These are phyloP conservation scores for Senecio squalidus DNA, from an alignment of 140 eudicot species.

Conservation along the genomic window DNA sequence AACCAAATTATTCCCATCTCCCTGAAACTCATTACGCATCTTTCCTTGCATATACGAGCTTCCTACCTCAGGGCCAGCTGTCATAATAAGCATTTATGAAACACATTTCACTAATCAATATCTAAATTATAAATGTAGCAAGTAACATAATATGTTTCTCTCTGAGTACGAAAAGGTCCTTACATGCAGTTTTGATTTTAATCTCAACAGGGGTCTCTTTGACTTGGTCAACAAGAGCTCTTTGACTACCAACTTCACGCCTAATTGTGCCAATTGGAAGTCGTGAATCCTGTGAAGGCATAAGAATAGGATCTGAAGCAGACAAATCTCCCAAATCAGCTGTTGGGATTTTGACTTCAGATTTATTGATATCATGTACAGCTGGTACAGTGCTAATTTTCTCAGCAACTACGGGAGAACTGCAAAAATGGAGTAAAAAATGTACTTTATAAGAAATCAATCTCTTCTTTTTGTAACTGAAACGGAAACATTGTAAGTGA, in stretches of 20 bases:
- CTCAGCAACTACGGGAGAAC: constrained; percentile 43
- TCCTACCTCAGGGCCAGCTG: constrained; percentile 41
- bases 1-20: constrained; percentile 44
- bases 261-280: constrained; percentile 53
- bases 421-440: constrained; percentile 32
- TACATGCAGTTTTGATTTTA: constrained; percentile 44
- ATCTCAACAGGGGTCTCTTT: constrained; percentile 28
- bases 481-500: not conserved
- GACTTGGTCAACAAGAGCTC: constrained; percentile 28
- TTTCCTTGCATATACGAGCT: constrained; percentile 37
- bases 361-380: constrained; percentile 19
- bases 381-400: constrained; percentile 17
- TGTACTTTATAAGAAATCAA: constrained; percentile 13
- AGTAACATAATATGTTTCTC: not conserved
- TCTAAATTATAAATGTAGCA: not conserved
- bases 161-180: constrained; percentile 11
- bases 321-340: constrained; percentile 35
- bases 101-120: not conserved
- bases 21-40: constrained; percentile 29
- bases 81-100: not conserved
- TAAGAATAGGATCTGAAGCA: constrained; percentile 59
- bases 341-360: constrained; percentile 16
- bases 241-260: constrained; percentile 49
- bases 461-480: not conserved
- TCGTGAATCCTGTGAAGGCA: constrained; percentile 54